These are phyloP conservation scores for Huiozyma naganishii DNA, from an alignment of 805 yeast genomes.

Conservation along the genomic window DNA sequence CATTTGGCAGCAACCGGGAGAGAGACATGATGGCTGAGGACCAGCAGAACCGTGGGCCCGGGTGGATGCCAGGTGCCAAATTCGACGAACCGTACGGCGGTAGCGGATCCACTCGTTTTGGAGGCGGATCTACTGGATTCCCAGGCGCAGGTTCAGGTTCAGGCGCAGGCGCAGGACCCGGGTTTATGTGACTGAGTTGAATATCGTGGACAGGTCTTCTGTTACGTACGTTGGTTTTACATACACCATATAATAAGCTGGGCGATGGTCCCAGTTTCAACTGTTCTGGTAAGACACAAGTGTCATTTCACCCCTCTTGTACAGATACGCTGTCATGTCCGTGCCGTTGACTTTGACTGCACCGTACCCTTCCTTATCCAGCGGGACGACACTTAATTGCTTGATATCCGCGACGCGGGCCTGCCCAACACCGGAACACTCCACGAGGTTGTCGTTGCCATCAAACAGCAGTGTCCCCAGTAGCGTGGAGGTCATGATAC, in stretches of 20 bases:
- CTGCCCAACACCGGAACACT: constrained; percentile 24
- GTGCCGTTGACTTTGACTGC: constrained; percentile 3
- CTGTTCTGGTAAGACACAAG: constrained; percentile 15
- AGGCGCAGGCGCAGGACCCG: constrained; percentile 8
- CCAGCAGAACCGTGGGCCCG: constrained; percentile 14
- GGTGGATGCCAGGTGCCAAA: constrained; percentile 26
- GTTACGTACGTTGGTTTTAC: not conserved
- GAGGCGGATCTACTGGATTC: not conserved
- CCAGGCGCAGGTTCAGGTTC: constrained; percentile 4
- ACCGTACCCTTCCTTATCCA: constrained; percentile 22
- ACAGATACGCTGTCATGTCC: constrained; percentile 8
- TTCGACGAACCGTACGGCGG: constrained; percentile 25
- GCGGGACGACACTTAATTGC: constrained; percentile 12
- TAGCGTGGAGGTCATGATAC: not conserved
- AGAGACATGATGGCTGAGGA: constrained; percentile 5
- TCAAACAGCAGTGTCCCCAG: constrained; percentile 26
- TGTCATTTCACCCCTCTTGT: constrained; percentile 19
- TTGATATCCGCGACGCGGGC: constrained; percentile 18
- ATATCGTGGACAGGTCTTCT: not conserved
- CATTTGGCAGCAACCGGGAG: constrained; percentile 12
- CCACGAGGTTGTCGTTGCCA: constrained; percentile 21
- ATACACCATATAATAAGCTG: too few species aligned
- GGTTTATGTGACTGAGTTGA: constrained; percentile 1
- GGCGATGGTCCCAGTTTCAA: too few species aligned
- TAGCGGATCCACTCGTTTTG: constrained; percentile 2